Evolutionary conservation across 1,284 basidiomycete species (phyloP), one percentile per base, ranked within the genome.

Genomic region (Leccinum angustisporum): DNA sequence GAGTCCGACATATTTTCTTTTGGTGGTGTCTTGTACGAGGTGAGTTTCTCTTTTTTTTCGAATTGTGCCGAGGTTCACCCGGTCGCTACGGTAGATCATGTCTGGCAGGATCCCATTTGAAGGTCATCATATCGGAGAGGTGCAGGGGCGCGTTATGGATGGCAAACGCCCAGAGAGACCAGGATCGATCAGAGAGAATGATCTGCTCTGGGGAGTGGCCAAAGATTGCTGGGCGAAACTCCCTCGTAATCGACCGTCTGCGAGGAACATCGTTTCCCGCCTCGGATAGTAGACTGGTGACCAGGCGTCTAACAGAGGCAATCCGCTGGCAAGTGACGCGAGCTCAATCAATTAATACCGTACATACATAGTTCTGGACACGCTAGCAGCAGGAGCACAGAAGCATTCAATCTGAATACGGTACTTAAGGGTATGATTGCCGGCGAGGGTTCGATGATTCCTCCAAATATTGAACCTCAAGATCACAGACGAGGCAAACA

Each of bases 21-120:
- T 25, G 74, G 69, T 4, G 73, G 72, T 50, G 63, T 74, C 34
- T 33, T 75, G 18, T 76, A 76, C 46, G 72, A 76, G 70, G 74
- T 70, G 56, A 58, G 61, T 13, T 56, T 8, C 7, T 16, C 50
- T n/a, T 31, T 56, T 8, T 16, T 48, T 56, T 2, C 1, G 18
- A 6, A 30, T 34, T 27, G 16, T 16, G 25, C 34, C 30, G 48
- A 36, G 43, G 25, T 46, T 60, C 27, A 63, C 56, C 43, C 16
- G 48, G 25, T 58, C 48, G 46, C 53, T 34, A n/a, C 21, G 31
- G 21, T 27, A 75, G 71, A 71, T 72, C 46, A 5, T 72, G 30
- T 63, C 70, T 30, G 68, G 72, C n/a, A 50, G 10, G 13, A n/a
- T 61, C 2, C 74, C 70, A 1, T 76, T 75, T 18, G 14, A 61